A percentile compares a stretch with the other conserved stretches of the same genome.
Conservation (phyloP, 306 rosid species). For the Comarum palustre region DNA sequence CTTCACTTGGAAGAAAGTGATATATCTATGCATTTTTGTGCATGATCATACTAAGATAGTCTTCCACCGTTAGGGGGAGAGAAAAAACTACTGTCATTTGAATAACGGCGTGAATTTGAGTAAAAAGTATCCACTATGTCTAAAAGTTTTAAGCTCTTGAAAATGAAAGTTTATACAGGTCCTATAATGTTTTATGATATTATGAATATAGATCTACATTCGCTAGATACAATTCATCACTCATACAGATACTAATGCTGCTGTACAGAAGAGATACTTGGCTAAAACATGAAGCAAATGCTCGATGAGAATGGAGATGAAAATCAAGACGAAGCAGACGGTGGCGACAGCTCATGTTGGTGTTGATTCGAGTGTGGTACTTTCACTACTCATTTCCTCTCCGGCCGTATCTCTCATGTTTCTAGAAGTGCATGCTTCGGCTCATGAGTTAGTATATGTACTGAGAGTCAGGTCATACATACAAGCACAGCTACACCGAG, state of each 20-base stretch:
- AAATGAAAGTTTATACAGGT: too few relatives aligned
- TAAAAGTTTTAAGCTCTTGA: too few relatives aligned
- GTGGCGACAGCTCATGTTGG: constrained; percentile 67
- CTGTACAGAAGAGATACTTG: constrained; percentile 25
- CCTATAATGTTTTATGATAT: too few relatives aligned
- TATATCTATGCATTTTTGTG: too few relatives aligned
- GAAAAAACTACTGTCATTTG: too few relatives aligned
- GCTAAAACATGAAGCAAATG: constrained; percentile 34
- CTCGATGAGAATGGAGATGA: constrained; percentile 45
- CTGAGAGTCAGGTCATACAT: background rate
- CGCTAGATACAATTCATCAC: too few relatives aligned
- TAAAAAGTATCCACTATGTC: too few relatives aligned
- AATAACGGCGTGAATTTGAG: too few relatives aligned
- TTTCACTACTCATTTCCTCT: constrained; percentile 18
- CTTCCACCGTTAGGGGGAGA: too few relatives aligned
- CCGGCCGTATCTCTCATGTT: constrained; percentile 22
- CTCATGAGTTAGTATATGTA: background rate
- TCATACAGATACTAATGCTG: background rate
- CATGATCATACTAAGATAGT: too few relatives aligned
- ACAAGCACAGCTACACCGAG: background rate
- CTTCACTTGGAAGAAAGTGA: too few relatives aligned
- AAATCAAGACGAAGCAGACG: constrained; percentile 40
- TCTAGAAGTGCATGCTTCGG: background rate
- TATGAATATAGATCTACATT: too few relatives aligned
- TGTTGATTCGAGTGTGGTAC: constrained; percentile 39